Base-by-base conservation (phyloP, 768 basidiomycete species). In the Termitomyces titanicus region DNA sequence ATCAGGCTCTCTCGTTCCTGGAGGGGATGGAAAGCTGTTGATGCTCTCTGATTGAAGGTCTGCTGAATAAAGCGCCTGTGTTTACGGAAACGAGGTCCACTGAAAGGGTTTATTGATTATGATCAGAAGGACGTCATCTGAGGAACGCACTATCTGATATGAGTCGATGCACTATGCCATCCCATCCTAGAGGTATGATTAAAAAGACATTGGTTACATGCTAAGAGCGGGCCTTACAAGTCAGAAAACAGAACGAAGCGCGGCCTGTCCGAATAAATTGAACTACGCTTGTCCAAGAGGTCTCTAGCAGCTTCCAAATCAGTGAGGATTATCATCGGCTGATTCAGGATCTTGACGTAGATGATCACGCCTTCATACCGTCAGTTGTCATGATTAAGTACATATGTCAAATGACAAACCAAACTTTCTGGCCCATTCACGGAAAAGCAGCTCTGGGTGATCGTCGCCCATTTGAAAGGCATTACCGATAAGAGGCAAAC, bases 241-340 rank as follows among this genome's bases (percentile, higher is more conserved):
- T 81, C 79, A 42, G 73, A 72, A 51, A 78, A 66, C 44, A 80
- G 62, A 22, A 80, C 76, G 54, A 79, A 78, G 46, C 75, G 70
- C 47, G 77, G 79, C 31, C 78, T 73, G 65, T 81, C 74, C 13
- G 82, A 82, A 61, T 81, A 83, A 44, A 80, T 79, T n/a, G 74
- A 62, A 50, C 81, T 76, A 47, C 80, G 73, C 61, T 75, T 81
- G 39, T 83, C 82, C 25, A 85, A 68, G 20, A 85, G 66, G 50
- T 78, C 80, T 10, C 71, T 70, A 33, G 74, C 72, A 6, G 72
- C 75, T 55, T 75, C 70, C 57, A 69, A 56, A 54, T 74, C 76
- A 64, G 78, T 83, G 29, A 86, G 66, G 51, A 85, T 67, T 45
- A 84, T 60, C 63, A 81, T 74, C 8, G 76, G 72, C 51, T 76